A percentile compares a stretch with the other conserved stretches of the same genome.
Evolutionary conservation across 371 early-diverging fungal species (phyloP).

Genomic region (Rhizopus arrhizus): DNA sequence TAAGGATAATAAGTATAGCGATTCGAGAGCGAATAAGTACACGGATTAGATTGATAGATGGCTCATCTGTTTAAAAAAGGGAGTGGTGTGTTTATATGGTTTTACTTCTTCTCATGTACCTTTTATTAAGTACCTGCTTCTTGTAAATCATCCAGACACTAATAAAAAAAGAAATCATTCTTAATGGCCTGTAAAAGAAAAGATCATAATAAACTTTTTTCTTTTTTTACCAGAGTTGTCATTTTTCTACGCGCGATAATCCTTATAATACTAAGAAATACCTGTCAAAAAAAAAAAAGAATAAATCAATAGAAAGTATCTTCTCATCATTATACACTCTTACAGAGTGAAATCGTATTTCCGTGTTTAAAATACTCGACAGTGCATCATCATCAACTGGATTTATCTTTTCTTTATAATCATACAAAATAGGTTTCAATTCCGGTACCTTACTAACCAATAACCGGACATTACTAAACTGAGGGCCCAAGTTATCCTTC

Average conservation of each 20-base stretch:
- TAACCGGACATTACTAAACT: conserved; percentile 41
- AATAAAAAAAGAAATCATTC: not conserved
- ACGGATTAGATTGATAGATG: conserved; percentile 44
- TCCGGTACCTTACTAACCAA: conserved; percentile 52
- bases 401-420: conserved; percentile 23
- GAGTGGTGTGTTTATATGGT: not conserved
- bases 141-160: conserved; percentile 53
- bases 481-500: conserved; percentile 42
- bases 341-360: conserved; percentile 47
- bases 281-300: conserved; percentile 20
- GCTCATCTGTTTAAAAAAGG: conserved; percentile 34
- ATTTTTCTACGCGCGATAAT: conserved; percentile 43
- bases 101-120: not conserved
- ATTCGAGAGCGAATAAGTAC: conserved; percentile 36
- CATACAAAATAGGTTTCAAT: conserved; percentile 39
- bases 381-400: conserved; percentile 33
- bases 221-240: conserved; percentile 39
- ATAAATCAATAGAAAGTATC: not conserved
- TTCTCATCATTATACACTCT: not conserved
- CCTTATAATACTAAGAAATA: conserved; percentile 45
- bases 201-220: not conserved
- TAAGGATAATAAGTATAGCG: conserved; percentile 45
- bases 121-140: conserved; percentile 40
- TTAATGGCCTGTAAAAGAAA: conserved; percentile 1
- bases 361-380: conserved; percentile 32